Evolutionary conservation across 2,329 filamentous ascomycete species (phyloP).

Genomic region (Neocucurbitaria cava): DNA sequence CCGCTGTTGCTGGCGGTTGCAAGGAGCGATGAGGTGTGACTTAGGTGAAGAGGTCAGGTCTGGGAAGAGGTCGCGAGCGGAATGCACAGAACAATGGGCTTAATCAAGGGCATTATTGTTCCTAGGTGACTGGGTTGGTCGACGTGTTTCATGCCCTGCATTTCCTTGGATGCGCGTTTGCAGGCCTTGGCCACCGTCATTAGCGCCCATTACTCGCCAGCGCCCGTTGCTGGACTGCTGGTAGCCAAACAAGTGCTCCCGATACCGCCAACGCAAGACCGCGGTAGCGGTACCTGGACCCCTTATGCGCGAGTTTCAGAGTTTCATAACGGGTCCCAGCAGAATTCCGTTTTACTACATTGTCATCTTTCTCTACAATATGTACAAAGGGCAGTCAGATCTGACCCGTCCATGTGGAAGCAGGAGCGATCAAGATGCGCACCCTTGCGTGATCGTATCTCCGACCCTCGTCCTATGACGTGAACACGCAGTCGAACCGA

Average conservation of each 20-base stretch:
- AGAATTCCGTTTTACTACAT: too few relatives aligned
- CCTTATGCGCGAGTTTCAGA: too few relatives aligned
- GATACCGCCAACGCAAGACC: slow-evolving; percentile 1
- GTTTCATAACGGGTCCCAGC: too few relatives aligned
- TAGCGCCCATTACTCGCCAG: slow-evolving; percentile 6
- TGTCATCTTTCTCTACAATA: background rate
- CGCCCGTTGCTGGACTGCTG: slow-evolving; percentile 14
- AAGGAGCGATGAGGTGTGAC: background rate
- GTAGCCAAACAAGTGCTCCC: slow-evolving; percentile 9
- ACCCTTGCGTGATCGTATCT: slow-evolving; percentile 11
- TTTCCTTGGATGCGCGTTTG: slow-evolving; percentile 16
- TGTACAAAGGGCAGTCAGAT: too few relatives aligned
- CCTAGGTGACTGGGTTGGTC: slow-evolving; percentile 8
- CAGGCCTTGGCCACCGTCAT: slow-evolving; percentile 20
- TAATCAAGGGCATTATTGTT: slow-evolving; percentile 9
- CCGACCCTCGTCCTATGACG: slow-evolving; percentile 15
- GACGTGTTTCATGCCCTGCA: slow-evolving; percentile 20
- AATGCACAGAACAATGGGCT: background rate
- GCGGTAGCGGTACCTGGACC: background rate
- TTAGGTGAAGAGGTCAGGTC: background rate
- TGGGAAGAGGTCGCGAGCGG: slow-evolving; percentile 3
- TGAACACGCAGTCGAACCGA: background rate
- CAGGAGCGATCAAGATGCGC: slow-evolving; percentile 8
- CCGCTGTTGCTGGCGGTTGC: slow-evolving; percentile 3
- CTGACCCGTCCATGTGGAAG: slow-evolving; percentile 4